Conservation (phyloP, 1,284 basidiomycete genomes). For the Ustilago cynodontis region DNA sequence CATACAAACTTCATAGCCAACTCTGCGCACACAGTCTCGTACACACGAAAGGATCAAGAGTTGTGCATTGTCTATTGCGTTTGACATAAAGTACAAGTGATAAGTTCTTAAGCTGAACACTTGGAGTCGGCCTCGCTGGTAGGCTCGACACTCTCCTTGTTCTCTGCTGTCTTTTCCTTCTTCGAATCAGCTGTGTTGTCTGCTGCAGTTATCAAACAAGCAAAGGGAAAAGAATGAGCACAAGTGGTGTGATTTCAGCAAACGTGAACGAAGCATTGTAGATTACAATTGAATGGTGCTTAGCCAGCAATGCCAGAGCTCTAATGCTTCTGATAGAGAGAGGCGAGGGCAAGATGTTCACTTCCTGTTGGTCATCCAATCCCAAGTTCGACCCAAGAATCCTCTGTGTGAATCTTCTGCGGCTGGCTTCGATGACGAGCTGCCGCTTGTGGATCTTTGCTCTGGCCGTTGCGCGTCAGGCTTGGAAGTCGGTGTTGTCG, state of each 20-base stretch:
- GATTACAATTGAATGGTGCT: conserved; percentile 11
- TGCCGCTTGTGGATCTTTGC: not conserved
- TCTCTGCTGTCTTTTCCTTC: conserved; percentile 9
- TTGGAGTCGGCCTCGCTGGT: conserved; percentile 18
- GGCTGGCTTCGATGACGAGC: not conserved
- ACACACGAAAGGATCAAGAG: not conserved
- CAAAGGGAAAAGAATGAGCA: conserved; percentile 2
- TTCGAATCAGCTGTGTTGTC: conserved; percentile 8
- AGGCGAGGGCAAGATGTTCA: not conserved
- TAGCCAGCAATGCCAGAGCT: not conserved
- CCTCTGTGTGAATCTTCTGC: conserved; percentile 15
- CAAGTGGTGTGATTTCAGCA: conserved; percentile 42
- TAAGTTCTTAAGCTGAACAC: conserved; percentile 2
- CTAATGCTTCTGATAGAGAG: not conserved
- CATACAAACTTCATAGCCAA: too few relatives aligned
- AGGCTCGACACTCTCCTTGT: conserved; percentile 9
- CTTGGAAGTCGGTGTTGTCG: conserved; percentile 3
- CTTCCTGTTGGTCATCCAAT: conserved; percentile 39
- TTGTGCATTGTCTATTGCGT: conserved; percentile 18
- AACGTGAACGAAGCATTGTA: conserved; percentile 15
- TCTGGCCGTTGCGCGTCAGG: not conserved
- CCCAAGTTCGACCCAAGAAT: conserved; percentile 38
- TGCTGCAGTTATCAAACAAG: not conserved
- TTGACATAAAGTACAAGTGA: conserved; percentile 5
- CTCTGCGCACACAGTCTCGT: too few relatives aligned